These are phyloP conservation scores for Daedaleopsis nitida DNA, from an alignment of 768 basidiomycete genomes.

Conservation along the genomic window DNA sequence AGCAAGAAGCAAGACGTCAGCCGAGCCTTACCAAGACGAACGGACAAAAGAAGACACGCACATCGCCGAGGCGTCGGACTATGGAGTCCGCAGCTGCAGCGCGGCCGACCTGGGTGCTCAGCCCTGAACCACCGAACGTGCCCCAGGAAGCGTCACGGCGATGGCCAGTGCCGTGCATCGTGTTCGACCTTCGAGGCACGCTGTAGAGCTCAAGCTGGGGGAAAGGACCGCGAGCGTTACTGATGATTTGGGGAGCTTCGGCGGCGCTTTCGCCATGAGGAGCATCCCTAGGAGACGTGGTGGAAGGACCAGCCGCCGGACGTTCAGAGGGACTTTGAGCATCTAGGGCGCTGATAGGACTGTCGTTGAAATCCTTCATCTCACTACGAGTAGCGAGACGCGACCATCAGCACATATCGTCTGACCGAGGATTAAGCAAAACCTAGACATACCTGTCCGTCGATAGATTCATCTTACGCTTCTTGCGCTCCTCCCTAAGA, in stretches of 20 bases:
- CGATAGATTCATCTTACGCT: constrained; percentile 22
- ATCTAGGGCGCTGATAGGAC: constrained; percentile 4
- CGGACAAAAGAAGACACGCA: constrained; percentile 38
- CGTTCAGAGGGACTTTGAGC: constrained; percentile 6
- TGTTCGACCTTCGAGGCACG: constrained; percentile 52
- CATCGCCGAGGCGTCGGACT: constrained; percentile 61
- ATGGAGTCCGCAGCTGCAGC: constrained; percentile 41
- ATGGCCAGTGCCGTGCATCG: constrained; percentile 29
- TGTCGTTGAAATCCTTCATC: constrained; percentile 13
- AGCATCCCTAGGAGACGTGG: background rate
- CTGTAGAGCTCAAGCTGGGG: constrained; percentile 67
- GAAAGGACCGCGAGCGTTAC: constrained; percentile 59
- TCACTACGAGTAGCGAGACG: constrained; percentile 1
- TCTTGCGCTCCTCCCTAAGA: constrained; percentile 49
- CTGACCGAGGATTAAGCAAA: background rate
- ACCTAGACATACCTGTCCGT: constrained; percentile 22
- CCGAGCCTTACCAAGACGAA: background rate
- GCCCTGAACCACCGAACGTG: constrained; percentile 30
- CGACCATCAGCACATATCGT: constrained; percentile 12
- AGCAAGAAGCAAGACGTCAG: background rate
- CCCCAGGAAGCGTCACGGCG: constrained; percentile 38
- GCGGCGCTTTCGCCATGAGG: constrained; percentile 8
- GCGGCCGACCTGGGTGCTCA: constrained; percentile 21
- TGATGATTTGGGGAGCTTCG: constrained; percentile 51
- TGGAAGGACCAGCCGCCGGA: constrained; percentile 20